Evolutionary conservation across 139 green algal species (phyloP).

Genomic region (Auxenochlorella protothecoides): DNA sequence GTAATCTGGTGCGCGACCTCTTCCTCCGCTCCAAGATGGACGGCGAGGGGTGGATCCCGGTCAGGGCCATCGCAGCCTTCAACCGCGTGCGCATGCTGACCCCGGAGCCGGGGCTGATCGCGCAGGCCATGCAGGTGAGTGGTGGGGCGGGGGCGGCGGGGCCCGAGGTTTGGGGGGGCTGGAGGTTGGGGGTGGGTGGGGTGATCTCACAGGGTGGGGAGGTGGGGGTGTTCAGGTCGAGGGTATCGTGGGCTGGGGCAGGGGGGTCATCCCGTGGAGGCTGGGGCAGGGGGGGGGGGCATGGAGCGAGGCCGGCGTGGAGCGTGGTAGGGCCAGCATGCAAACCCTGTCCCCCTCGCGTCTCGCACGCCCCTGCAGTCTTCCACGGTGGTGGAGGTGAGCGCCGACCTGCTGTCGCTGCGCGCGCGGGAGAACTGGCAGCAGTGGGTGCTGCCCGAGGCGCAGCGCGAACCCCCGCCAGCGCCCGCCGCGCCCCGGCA

Average conservation of each 20-base stretch:
- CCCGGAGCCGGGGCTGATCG: conserved; percentile 63
- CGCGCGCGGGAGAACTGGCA: conserved; percentile 37
- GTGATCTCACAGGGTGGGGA: background rate
- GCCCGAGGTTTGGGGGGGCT: no score
- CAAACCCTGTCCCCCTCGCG: background rate
- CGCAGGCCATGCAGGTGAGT: conserved; percentile 39
- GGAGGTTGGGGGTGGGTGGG: conserved; percentile 13
- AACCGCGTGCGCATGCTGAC: conserved; percentile 91
- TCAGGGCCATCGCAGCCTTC: conserved; percentile 77
- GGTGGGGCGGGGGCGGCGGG: no score
- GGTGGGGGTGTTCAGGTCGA: no score
- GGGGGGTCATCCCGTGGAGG: no score
- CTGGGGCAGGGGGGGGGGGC: no score
- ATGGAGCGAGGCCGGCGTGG: no score
- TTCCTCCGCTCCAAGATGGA: conserved; percentile 95
- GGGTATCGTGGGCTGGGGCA: no score
- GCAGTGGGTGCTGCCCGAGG: conserved; percentile 65
- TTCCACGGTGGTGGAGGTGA: conserved; percentile 43
- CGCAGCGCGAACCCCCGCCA: conserved; percentile 33
- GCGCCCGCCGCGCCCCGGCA: conserved; percentile 18
- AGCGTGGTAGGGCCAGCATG: background rate
- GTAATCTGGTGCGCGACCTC: conserved; percentile 88
- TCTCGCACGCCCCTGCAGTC: background rate
- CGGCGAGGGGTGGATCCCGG: conserved; percentile 75
- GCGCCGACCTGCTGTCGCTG: conserved; percentile 37